Base-by-base conservation (phyloP, 768 basidiomycete species). In the Leucocoprinus leucothites region DNA sequence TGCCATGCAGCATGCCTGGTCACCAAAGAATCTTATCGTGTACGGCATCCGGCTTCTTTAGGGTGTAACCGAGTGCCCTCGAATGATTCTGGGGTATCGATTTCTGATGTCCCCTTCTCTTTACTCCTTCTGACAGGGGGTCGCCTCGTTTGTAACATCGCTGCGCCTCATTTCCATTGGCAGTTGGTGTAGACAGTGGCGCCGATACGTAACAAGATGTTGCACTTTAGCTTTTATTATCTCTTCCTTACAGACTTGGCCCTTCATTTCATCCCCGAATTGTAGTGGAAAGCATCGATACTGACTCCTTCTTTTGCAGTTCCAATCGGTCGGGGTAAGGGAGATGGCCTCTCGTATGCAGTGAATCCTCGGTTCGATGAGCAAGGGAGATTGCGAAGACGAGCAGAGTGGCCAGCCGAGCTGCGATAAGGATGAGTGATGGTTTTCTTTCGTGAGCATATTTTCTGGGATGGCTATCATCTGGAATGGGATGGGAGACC, bases 331-430 rank as follows among this genome's bases (percentile, higher is more conserved):
- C 71, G 69, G 41, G 75, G 72, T 22, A 67, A 71, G 49, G 73
- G 71, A 45, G 84, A 90, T 63, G 91, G 90, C 2, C 57, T 88
- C 22, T 69, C 69, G 31, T 92, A 84, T 64, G 79, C 79, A 18
- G 74, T 77, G 9, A 93, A 92, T 63, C 87, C 87, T 36, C 79
- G 91, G 14, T 91, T 90, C 66, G 86, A 87, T 64, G 60, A 64
- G 1, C 79, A 85, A 44, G 91, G 91, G 48, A 74, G 82, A 36
- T 86, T 85, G 84, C 69, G 77, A 51, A 75, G 78, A 63, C 77
- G 91, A 35, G 71, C 68, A 22, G 86, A 89, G 53, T 92, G 91
- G 91, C 89, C 89, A 0, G 65, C 65, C 51, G 82, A 80, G 53
- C 66, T 91, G 63, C 82, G 72, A 58, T 91, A 74, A 79, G 6